These are phyloP conservation scores for Polytrichum commune DNA, from an alignment of 225 moss, liverwort and hornwort species.

Conservation along the genomic window DNA sequence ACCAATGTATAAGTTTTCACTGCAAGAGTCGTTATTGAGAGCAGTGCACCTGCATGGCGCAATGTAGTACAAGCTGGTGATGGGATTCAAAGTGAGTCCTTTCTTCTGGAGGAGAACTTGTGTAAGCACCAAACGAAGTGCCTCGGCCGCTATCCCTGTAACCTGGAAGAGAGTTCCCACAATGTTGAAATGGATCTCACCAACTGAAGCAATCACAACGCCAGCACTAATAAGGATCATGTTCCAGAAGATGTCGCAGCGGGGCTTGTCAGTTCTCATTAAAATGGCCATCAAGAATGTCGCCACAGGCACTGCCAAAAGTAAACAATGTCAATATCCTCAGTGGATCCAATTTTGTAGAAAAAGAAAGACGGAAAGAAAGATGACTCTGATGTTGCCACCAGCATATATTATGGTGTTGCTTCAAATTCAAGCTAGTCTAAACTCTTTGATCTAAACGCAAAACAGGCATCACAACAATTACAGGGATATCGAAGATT, in stretches of 20 bases:
- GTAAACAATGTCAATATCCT: too few relatives aligned
- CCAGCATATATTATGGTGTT: too few relatives aligned
- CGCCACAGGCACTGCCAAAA: slow-evolving; percentile 28
- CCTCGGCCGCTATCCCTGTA: slow-evolving; percentile 27
- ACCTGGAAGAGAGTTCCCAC: slow-evolving; percentile 27
- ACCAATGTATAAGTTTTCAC: too few relatives aligned
- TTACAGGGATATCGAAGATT: too few relatives aligned
- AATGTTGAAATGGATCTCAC: slow-evolving; percentile 32
- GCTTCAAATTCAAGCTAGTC: too few relatives aligned
- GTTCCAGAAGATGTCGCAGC: slow-evolving; percentile 28
- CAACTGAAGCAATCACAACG: slow-evolving; percentile 20
- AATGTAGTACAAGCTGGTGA: slow-evolving; percentile 38
- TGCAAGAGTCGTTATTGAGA: neutral
- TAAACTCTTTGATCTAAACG: too few relatives aligned
- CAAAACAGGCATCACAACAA: too few relatives aligned
- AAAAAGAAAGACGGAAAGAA: too few relatives aligned
- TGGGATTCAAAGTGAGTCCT: slow-evolving; percentile 27
- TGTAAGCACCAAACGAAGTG: slow-evolving; percentile 31
- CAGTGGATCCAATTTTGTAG: too few relatives aligned
- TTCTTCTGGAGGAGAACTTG: slow-evolving; percentile 31
- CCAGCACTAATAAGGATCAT: slow-evolving; percentile 32
- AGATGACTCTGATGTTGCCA: too few relatives aligned
- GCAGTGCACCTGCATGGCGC: slow-evolving; percentile 24
- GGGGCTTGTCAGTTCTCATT: slow-evolving; percentile 26
- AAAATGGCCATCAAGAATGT: slow-evolving; percentile 26